phyloP scores from a whole-genome alignment of 1,284 basidiomycete genomes.

The Microbotryomycetes sp. region DNA sequence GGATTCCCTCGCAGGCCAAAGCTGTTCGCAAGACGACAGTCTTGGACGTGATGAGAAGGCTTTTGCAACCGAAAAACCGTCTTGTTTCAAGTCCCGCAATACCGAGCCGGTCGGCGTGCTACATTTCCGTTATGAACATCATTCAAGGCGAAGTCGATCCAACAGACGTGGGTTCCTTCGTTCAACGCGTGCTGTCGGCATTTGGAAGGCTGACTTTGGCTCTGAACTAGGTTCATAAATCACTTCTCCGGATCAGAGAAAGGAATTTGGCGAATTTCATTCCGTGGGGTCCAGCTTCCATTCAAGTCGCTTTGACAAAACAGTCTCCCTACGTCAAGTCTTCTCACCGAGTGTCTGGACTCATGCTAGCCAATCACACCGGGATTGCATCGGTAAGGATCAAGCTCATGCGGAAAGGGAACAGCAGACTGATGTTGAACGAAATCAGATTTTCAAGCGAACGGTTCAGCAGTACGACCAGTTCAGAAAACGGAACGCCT shows the following conservation, averaged over 20 bases:
- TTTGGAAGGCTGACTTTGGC: no score
- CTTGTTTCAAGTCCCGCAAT: conserved; percentile 74
- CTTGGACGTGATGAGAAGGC: conserved; percentile 94
- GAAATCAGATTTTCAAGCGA: conserved; percentile 74
- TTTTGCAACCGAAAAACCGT: conserved; percentile 96
- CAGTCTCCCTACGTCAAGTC: conserved; percentile 69
- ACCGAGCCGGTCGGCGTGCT: conserved; percentile 54
- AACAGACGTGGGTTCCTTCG: conserved; percentile 63
- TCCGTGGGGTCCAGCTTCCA: conserved; percentile 97
- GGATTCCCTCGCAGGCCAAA: conserved; percentile 55
- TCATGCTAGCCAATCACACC: conserved; percentile 99
- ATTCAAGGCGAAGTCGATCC: conserved; percentile 98
- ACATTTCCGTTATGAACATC: conserved; percentile 97
- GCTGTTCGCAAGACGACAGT: conserved; percentile 88
- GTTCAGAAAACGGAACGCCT: conserved; percentile 81
- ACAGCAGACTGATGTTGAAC: neutral
- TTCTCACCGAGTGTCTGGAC: conserved; percentile 74
- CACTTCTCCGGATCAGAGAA: conserved; percentile 89
- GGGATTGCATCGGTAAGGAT: conserved; percentile 80
- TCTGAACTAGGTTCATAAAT: conserved; percentile 78
- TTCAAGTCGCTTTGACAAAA: conserved; percentile 92
- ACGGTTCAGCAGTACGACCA: conserved; percentile 94
- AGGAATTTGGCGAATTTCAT: conserved; percentile 96
- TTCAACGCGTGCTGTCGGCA: neutral
- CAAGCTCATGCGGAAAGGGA: no score